Evolutionary conservation across 495 filamentous ascomycete genomes (phyloP), one percentile per base, ranked within the genome.

Genomic region (Sabuloglossum arenarium): DNA sequence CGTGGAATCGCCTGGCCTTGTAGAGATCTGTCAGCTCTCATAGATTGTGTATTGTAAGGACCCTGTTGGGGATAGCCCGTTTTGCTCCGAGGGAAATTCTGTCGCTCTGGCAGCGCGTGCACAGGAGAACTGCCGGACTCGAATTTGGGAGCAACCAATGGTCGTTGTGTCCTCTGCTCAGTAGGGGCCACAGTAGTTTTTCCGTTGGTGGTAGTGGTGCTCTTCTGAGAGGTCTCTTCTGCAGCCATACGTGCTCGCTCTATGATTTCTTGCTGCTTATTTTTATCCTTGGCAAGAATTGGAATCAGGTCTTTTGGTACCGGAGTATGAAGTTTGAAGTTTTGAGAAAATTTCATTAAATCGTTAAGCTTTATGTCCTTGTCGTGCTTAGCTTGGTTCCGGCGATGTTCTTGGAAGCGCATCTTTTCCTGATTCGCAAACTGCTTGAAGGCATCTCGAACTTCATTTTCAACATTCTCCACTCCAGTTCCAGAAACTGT

Each of bases 281-380:
- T 73, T 23, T 84, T 85, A 65, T 99, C 91, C 65, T 97, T 99
- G 23, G 91, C 89, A 45, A 99, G 81, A 59, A 99, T 99, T 1
- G 85, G 80, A 24, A 99, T 85, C 49, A 99, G 68, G 67, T 99
- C 91, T 58, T 79, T 79, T 6, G 91, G 91, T 9, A 99, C 88
- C 10, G 87, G 87, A 1, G 88, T 94, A 11, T 80, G 77, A 1
- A 99, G 77, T 67, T 95, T 96, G 73, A 99, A 99, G 67, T 75
- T 91, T 62, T 82, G 72, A 0, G 93, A 86, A 63, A 99, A 99
- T 60, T 88, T 94, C 76, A 88, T 89, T 56, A 99, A 70, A 63
- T 99, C 91, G 57, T 84, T 89, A 55, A 99, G 66, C 70, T 93
- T 96, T 60, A 88, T 75, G 58, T 85, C 84, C 64, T 93, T 91